Conservation (phyloP, 441 rosid species). For the Breynia disticha region DNA sequence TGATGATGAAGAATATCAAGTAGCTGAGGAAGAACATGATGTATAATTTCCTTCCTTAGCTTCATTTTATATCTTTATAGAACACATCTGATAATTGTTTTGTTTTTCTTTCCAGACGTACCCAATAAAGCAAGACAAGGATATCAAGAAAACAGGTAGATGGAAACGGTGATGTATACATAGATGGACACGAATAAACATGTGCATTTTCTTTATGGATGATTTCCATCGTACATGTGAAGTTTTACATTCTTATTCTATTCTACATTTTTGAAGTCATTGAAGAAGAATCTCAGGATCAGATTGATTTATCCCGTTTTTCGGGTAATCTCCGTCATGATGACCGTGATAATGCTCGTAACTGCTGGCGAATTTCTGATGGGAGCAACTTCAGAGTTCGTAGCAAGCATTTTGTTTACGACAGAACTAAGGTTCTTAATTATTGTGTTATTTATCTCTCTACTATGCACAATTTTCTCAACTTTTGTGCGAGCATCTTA, state of each 20-base stretch:
- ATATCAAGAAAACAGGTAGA: conserved; percentile 58
- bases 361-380: conserved; percentile 87
- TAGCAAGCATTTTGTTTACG: conserved; percentile 74
- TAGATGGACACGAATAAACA: neutral
- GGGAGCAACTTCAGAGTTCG: conserved; percentile 96
- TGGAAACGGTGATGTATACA: conserved; percentile 7
- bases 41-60: conserved; percentile 22
- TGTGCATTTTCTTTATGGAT: neutral
- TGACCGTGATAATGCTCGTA: conserved; percentile 78
- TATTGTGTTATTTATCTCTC: conserved; percentile 11
- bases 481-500: neutral
- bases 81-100: conserved; percentile 7
- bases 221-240: neutral
- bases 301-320: conserved; percentile 81
- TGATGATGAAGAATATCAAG: conserved; percentile 91
- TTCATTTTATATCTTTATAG: neutral
- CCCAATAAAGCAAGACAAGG: conserved; percentile 38
- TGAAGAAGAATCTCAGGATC: conserved; percentile 64
- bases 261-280: conserved; percentile 25
- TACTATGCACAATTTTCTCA: neutral
- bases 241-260: conserved; percentile 6
- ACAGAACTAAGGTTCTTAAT: conserved; percentile 73
- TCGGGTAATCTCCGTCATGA: conserved; percentile 77
- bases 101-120: conserved; percentile 37
- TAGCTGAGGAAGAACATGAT: conserved; percentile 87